Evolutionary conservation across 441 rosid genomes (phyloP).

Genomic region (Arabidopsis hybrid): DNA sequence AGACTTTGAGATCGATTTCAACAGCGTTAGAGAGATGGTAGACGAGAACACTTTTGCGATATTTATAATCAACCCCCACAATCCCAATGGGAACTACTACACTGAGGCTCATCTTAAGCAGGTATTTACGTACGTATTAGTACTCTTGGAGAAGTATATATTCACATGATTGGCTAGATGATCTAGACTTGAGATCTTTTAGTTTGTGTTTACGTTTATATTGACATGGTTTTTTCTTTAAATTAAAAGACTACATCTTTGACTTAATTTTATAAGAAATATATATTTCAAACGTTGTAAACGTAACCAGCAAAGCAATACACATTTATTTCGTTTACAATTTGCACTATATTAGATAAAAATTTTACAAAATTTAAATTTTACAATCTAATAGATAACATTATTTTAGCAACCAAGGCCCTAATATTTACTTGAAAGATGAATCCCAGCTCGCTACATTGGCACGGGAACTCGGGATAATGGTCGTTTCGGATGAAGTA

Average conservation of each 20-base stretch:
- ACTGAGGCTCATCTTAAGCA: slow-evolving; percentile 52
- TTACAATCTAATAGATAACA: background rate
- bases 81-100: slow-evolving; percentile 65
- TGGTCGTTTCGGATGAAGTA: slow-evolving; percentile 78
- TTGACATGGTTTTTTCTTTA: background rate
- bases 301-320: background rate
- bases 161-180: background rate
- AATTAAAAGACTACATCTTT: background rate
- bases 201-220: background rate
- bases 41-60: slow-evolving; percentile 60
- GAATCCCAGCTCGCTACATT: slow-evolving; percentile 49
- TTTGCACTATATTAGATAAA: background rate
- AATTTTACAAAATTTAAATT: too few species aligned
- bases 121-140: slow-evolving; percentile 39
- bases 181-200: background rate
- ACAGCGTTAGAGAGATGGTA: slow-evolving; percentile 47
- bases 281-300: background rate
- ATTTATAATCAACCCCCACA: slow-evolving; percentile 62
- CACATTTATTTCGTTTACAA: background rate
- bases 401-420: background rate
- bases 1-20: slow-evolving; percentile 61
- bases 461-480: slow-evolving; percentile 59
- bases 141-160: background rate
- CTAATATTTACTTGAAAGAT: background rate
- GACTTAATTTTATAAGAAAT: background rate